phyloP scores from a whole-genome alignment of 2,329 filamentous ascomycete genomes.

The Aspergillus ustus region DNA sequence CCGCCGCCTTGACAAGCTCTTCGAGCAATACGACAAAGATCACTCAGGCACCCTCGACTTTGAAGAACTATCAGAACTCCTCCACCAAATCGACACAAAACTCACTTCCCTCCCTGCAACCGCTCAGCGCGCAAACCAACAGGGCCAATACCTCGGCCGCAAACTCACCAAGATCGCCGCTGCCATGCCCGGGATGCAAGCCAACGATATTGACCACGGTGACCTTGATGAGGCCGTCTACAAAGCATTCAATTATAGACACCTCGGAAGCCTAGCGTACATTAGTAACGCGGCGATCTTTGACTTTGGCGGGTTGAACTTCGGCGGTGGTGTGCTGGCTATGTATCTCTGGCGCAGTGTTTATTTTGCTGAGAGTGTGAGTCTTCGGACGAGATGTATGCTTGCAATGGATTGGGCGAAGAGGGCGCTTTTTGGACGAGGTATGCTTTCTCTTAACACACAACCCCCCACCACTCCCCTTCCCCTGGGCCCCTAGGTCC shows the following conservation, averaged over 20 bases:
- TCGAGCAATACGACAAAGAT: constrained; percentile 90
- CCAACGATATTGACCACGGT: constrained; percentile 84
- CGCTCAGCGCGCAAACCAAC: constrained; percentile 93
- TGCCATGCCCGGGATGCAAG: constrained; percentile 71
- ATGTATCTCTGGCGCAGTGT: constrained; percentile 96
- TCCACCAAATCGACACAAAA: constrained; percentile 91
- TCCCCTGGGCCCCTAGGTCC: no score
- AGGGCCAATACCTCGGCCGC: constrained; percentile 86
- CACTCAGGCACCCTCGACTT: constrained; percentile 93
- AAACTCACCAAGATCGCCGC: constrained; percentile 93
- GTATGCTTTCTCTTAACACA: constrained; percentile 62
- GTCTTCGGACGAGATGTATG: constrained; percentile 82
- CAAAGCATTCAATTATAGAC: constrained; percentile 91
- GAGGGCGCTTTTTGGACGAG: constrained; percentile 90
- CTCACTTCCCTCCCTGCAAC: constrained; percentile 93
- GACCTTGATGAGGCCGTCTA: constrained; percentile 92
- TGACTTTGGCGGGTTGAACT: constrained; percentile 78
- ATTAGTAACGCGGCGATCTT: constrained; percentile 97
- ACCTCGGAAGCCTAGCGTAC: constrained; percentile 90
- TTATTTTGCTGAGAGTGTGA: constrained; percentile 97
- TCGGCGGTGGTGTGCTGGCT: constrained; percentile 83
- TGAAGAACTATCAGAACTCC: constrained; percentile 83
- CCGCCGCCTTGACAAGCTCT: constrained; percentile 86
- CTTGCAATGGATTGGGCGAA: constrained; percentile 99
- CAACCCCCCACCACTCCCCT: no score